These are phyloP conservation scores for Omphalea diandra DNA, from an alignment of 441 rosid species.

Conservation along the genomic window DNA sequence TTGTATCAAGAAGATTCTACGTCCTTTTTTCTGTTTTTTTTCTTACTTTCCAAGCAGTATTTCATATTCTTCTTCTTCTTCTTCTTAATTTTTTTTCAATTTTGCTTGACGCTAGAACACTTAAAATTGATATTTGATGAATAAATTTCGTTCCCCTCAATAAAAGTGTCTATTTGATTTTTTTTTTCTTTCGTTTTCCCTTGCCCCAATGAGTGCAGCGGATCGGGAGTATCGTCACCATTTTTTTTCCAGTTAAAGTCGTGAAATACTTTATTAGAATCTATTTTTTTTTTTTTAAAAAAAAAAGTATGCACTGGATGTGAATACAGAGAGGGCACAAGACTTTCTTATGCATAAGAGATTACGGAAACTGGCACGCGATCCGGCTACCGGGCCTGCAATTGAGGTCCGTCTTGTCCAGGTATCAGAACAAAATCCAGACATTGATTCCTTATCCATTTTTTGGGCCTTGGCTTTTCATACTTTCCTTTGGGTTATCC, in stretches of 20 bases:
- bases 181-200: neutral
- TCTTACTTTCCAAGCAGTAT: no score
- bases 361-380: constrained; percentile 47
- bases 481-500: constrained; percentile 12
- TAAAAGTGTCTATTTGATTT: neutral
- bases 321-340: constrained; percentile 61
- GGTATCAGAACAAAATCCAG: constrained; percentile 33
- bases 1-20: no score
- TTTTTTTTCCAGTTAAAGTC: neutral
- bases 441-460: constrained; percentile 14
- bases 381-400: constrained; percentile 56
- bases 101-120: neutral
- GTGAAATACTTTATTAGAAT: neutral
- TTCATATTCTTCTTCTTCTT: constrained; percentile 8
- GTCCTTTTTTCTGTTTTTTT: no score
- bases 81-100: neutral
- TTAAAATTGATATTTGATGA: neutral
- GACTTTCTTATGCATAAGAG: constrained; percentile 72
- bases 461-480: constrained; percentile 19
- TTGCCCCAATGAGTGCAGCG: neutral
- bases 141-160: neutral
- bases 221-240: neutral
- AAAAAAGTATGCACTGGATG: constrained; percentile 69
- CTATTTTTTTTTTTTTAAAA: no score
- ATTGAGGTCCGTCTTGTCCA: constrained; percentile 63